A percentile compares a stretch with the other conserved stretches of the same genome.
phyloP scores from a whole-genome alignment of 1,284 basidiomycete genomes.

The Pterula multifida region DNA sequence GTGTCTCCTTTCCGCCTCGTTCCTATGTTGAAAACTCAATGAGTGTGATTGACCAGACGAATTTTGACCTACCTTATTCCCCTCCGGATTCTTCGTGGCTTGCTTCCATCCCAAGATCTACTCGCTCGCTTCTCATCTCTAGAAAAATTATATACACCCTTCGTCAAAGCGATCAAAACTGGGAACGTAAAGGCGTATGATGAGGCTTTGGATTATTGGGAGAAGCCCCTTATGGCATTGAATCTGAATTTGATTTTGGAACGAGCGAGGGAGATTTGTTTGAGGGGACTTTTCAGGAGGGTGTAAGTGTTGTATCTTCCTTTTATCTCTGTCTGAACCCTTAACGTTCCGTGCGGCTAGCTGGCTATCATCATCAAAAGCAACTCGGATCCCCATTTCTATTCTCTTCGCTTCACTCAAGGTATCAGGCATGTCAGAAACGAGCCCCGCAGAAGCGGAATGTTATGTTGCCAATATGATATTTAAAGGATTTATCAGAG shows the following conservation, averaged over 20 bases:
- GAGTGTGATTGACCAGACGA: conserved; percentile 35
- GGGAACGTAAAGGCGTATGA: conserved; percentile 83
- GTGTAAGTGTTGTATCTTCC: conserved; percentile 44
- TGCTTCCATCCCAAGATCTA: conserved; percentile 63
- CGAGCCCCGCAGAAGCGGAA: conserved; percentile 75
- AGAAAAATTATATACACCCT: conserved; percentile 67
- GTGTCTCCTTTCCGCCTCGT: neutral
- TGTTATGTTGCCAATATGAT: conserved; percentile 93
- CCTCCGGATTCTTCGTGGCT: conserved; percentile 76
- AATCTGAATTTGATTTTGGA: conserved; percentile 84
- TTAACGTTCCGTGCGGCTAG: conserved; percentile 32
- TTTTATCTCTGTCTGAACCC: neutral
- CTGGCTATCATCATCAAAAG: conserved; percentile 67
- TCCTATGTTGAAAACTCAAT: neutral
- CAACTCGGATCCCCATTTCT: conserved; percentile 64
- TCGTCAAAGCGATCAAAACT: conserved; percentile 63
- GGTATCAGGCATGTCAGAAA: conserved; percentile 46
- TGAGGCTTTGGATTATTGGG: conserved; percentile 53
- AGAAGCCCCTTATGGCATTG: conserved; percentile 64
- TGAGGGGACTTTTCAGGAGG: conserved; percentile 76
- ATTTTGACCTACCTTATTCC: conserved; percentile 88
- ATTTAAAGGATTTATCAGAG: conserved; percentile 83
- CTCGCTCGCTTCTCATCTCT: conserved; percentile 63
- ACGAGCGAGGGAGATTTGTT: conserved; percentile 76
- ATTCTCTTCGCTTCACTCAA: conserved; percentile 65